Conservation (phyloP, 805 yeast genomes). For the Nakazawaea anatomiae region DNA sequence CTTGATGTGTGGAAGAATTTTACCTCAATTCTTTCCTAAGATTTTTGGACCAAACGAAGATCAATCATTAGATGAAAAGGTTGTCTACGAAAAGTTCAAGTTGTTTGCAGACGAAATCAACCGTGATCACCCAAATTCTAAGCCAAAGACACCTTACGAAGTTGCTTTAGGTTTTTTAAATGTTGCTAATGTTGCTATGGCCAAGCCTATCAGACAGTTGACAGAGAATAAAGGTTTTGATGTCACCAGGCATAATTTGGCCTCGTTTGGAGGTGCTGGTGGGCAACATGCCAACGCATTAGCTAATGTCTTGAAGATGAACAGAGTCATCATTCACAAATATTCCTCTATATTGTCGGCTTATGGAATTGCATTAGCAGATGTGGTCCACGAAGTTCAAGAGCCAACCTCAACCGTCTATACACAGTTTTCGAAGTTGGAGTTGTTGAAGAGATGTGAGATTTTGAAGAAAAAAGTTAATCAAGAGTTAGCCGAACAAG, state of each 20-base stretch:
- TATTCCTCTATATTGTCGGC: conserved; percentile 43
- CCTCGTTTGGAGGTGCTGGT: conserved; percentile 47
- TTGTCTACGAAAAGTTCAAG: conserved; percentile 28
- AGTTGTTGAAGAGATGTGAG: conserved; percentile 13
- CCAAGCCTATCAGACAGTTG: conserved; percentile 39
- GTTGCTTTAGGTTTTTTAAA: conserved; percentile 40
- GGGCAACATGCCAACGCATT: conserved; percentile 41
- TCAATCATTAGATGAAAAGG: conserved; percentile 29
- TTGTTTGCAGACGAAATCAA: conserved; percentile 32
- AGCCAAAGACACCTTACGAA: conserved; percentile 31
- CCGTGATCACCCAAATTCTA: conserved; percentile 20
- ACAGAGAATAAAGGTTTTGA: conserved; percentile 41
- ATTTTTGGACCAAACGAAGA: conserved; percentile 41
- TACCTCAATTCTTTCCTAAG: conserved; percentile 36
- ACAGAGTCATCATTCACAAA: conserved; percentile 36
- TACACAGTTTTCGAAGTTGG: conserved; percentile 9
- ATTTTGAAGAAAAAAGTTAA: conserved; percentile 13
- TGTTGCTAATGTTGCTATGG: conserved; percentile 42
- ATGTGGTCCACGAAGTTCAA: conserved; percentile 25
- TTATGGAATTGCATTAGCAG: conserved; percentile 36
- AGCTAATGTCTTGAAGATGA: conserved; percentile 34
- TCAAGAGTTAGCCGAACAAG: conserved; percentile 25
- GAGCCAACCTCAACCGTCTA: conserved; percentile 19
- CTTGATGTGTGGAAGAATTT: conserved; percentile 33
- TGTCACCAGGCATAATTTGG: conserved; percentile 35